phyloP scores from a whole-genome alignment of 1,284 basidiomycete species.

The Caloboletus firmus region DNA sequence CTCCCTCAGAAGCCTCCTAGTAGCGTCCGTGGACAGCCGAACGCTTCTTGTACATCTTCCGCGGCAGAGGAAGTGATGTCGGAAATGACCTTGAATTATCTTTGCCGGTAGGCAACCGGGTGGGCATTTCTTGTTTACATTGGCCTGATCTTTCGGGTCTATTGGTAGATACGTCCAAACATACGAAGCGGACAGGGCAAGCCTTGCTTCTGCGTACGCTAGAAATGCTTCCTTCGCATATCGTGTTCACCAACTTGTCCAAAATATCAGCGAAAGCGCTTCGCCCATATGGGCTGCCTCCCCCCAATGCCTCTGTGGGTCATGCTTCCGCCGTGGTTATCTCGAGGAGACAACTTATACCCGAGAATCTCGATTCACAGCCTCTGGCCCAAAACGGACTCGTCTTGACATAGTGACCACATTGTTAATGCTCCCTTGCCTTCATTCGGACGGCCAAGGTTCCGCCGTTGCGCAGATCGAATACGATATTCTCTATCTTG shows the following conservation, averaged over 20 bases:
- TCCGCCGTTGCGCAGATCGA: conserved; percentile 15
- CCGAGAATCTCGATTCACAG: conserved; percentile 6
- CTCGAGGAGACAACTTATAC: conserved; percentile 3
- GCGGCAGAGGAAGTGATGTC: conserved; percentile 27
- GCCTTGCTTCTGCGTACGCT: conserved; percentile 35
- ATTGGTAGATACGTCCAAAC: conserved; percentile 31
- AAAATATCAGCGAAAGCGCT: neutral
- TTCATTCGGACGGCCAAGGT: conserved; percentile 17
- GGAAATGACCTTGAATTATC: conserved; percentile 33
- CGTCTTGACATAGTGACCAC: conserved; percentile 29
- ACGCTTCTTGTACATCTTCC: neutral
- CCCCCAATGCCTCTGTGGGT: conserved; percentile 14
- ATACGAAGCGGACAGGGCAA: conserved; percentile 33
- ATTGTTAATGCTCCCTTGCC: conserved; percentile 26
- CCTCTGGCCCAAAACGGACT: conserved; percentile 16
- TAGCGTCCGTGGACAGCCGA: neutral
- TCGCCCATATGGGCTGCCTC: conserved; percentile 6
- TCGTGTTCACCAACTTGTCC: conserved; percentile 20
- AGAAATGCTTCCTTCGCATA: conserved; percentile 33
- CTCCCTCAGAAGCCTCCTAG: neutral
- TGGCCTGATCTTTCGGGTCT: conserved; percentile 7
- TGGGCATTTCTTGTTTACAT: neutral
- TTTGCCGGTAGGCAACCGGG: conserved; percentile 27
- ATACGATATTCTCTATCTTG: conserved; percentile 36
- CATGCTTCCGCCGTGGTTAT: neutral